Base-by-base conservation (phyloP, 495 filamentous ascomycete species). In the Saxispiralis lemnorum region DNA sequence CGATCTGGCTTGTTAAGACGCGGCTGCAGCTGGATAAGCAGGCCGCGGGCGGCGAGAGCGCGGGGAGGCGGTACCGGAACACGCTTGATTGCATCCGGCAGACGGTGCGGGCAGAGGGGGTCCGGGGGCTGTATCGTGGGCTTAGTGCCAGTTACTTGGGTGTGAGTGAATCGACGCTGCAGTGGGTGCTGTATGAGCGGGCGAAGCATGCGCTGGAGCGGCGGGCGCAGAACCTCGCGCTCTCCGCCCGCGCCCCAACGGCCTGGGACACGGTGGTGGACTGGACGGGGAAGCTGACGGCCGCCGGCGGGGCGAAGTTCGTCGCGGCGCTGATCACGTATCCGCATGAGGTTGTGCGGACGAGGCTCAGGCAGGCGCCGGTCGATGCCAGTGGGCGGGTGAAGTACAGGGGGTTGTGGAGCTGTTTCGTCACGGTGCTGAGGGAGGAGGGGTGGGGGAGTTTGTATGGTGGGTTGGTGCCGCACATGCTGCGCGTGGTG, bases 1-100 rank as follows among this genome's bases (percentile, higher is more conserved):
- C 85, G 2, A 92, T 93, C 46, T 93, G 85, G 85, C 67, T 93
- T 37, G 72, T 93, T 42, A 93, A 93, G 66, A 93, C 85, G 18
- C 71, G 85, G 34, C 51, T 93, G 45, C 85, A 93, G 64, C 75
- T 93, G 7, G 85, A 93, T 56, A 82, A 78, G 58, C 75, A 74
- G 38, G 66, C 69, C 7, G 70, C 65, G 48, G 57, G 69, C 59
- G 57, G 63, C 7, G 71, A 70, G n/a, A 61, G 62, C 17, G 70
- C 34, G n/a, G 52, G 48, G n/a, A 18, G 83, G 6, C 73, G 71
- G 49, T 93, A 93, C 62, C 76, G 75, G 55, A 88, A 86, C 59
- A 82, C 79, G 48, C 65, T 75, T 51, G 83, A 93, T 58, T 93
- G 85, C 56, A 70, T 79, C 35, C 65, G 68, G 38, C 79, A 93